These are phyloP conservation scores for Ramularia endophylla DNA, from an alignment of 2,329 filamentous ascomycete genomes.

Conservation along the genomic window DNA sequence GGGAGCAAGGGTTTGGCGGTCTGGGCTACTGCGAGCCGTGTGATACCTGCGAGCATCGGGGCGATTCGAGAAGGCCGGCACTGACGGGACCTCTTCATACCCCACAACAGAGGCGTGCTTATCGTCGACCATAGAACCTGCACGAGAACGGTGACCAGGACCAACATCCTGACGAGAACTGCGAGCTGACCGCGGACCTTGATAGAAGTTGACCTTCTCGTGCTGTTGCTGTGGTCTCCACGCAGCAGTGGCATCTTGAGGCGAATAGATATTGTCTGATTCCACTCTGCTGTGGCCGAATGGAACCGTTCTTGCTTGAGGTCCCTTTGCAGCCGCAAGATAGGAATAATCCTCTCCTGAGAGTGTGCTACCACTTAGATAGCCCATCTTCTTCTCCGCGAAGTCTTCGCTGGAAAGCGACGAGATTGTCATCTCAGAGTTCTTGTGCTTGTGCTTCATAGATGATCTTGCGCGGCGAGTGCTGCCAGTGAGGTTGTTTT, in stretches of 20 bases:
- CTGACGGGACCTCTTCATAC: slow-evolving; percentile 9
- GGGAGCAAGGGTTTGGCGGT: slow-evolving; percentile 14
- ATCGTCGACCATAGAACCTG: slow-evolving; percentile 14
- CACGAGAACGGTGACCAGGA: slow-evolving; percentile 13
- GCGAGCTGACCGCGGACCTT: slow-evolving; percentile 29
- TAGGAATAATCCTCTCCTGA: slow-evolving; percentile 33
- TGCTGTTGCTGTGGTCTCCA: slow-evolving; percentile 51
- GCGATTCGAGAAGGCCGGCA: no score
- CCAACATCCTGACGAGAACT: slow-evolving; percentile 34
- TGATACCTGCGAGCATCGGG: no score
- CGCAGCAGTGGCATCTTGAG: slow-evolving; percentile 45
- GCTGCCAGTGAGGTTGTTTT: slow-evolving; percentile 74
- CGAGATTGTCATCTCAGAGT: slow-evolving; percentile 45
- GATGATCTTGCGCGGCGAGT: slow-evolving; percentile 21
- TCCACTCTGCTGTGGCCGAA: slow-evolving; percentile 72
- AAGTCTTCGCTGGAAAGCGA: slow-evolving; percentile 19
- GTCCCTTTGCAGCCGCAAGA: slow-evolving; percentile 35
- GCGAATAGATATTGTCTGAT: slow-evolving; percentile 54
- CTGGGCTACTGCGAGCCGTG: slow-evolving; percentile 7
- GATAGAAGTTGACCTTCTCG: slow-evolving; percentile 27
- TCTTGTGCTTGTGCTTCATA: slow-evolving; percentile 67
- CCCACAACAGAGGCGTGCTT: slow-evolving; percentile 11
- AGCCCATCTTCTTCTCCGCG: slow-evolving; percentile 56
- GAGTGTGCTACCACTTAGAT: slow-evolving; percentile 41
- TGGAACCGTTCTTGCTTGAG: slow-evolving; percentile 53